Percentiles rank a stretch among this genome's conserved stretches.
These are phyloP conservation scores for Cucurbita pepo DNA, from an alignment of 306 rosid species.

Conservation along the genomic window DNA sequence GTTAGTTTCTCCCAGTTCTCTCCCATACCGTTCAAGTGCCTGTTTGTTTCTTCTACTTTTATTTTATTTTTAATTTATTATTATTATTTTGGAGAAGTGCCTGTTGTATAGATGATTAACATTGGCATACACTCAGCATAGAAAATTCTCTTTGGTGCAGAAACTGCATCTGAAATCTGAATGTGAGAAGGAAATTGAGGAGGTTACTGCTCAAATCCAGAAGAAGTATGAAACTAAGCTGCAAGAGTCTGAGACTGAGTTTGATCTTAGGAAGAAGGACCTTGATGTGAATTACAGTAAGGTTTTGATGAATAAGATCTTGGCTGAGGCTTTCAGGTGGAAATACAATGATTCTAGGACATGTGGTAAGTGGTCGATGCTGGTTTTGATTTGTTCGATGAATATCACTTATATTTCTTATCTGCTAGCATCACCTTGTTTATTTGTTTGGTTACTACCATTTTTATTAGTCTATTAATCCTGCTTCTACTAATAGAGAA, in stretches of 20 bases:
- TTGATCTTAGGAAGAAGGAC: constrained; percentile 19
- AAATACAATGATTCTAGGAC: constrained; percentile 32
- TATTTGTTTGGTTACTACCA: not conserved
- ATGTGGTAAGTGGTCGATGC: constrained; percentile 8
- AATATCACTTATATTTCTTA: not conserved
- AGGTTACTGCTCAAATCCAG: constrained; percentile 24
- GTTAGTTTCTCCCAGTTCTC: constrained; percentile 21
- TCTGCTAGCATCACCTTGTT: not conserved
- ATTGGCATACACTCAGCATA: constrained; percentile 2
- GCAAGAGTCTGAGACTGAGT: constrained; percentile 30
- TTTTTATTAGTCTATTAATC: not conserved
- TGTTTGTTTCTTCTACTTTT: not conserved
- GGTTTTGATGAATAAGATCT: constrained; percentile 29
- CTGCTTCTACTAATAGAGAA: not conserved
- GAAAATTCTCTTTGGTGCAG: constrained; percentile 31
- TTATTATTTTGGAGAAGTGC: not conserved
- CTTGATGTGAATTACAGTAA: constrained; percentile 21
- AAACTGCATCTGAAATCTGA: constrained; percentile 35
- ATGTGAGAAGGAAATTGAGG: constrained; percentile 45
- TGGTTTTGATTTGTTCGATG: not conserved
- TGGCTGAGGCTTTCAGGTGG: constrained; percentile 52
- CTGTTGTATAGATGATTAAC: constrained; percentile 1
- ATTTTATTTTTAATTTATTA: not conserved
- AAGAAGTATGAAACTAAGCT: constrained; percentile 35
- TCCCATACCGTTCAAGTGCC: not conserved